Percentiles rank a stretch among this genome's conserved stretches.
phyloP scores from a whole-genome alignment of 225 moss, liverwort and hornwort species.

The Bryoerythrophyllum caledonicum region DNA sequence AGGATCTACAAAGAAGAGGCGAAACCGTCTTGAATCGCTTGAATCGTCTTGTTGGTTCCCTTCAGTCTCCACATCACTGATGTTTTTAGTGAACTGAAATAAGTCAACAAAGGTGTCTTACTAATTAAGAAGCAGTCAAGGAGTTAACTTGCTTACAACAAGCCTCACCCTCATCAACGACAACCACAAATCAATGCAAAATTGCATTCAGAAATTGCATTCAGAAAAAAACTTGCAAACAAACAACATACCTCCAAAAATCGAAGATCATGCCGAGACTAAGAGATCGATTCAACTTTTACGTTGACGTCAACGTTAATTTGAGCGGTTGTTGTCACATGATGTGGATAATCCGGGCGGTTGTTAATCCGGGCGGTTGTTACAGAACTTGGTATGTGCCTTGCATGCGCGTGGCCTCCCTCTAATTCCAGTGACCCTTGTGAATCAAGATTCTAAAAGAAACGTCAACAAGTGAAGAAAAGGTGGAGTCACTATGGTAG shows the following conservation, averaged over 20 bases:
- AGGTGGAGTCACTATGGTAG: neutral
- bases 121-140: neutral
- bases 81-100: constrained; percentile 46
- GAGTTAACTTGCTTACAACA: neutral
- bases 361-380: too few relatives aligned
- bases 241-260: too few relatives aligned
- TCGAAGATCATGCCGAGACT: neutral
- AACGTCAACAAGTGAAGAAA: neutral
- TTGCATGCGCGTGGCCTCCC: neutral
- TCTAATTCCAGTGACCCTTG: neutral
- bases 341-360: too few relatives aligned
- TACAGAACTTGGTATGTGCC: neutral
- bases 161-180: neutral
- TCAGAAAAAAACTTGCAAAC: too few relatives aligned
- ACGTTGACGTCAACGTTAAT: neutral
- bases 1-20: constrained; percentile 50
- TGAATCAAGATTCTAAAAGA: neutral
- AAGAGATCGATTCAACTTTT: too few relatives aligned
- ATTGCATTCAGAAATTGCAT: constrained; percentile 4
- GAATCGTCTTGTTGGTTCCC: constrained; percentile 13
- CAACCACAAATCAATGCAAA: neutral
- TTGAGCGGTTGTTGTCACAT: neutral
- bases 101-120: constrained; percentile 20
- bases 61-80: constrained; percentile 24
- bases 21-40: constrained; percentile 47